These are phyloP conservation scores for Calonectria henricotiae DNA, from an alignment of 2,329 filamentous ascomycete genomes.

Conservation along the genomic window DNA sequence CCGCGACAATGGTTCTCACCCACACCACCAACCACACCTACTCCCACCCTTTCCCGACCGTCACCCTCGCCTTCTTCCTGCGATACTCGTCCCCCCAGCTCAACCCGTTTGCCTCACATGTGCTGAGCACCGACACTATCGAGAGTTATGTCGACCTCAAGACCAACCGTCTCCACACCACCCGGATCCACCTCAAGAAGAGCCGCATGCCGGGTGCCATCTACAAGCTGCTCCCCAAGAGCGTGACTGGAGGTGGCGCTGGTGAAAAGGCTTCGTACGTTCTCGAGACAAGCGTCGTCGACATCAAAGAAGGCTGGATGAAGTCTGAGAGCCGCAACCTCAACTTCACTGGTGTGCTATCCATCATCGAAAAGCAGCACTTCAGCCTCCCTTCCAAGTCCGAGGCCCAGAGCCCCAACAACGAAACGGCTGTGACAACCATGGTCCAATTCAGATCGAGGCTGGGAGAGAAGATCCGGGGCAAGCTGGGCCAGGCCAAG, in stretches of 20 bases:
- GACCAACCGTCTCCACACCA: slow-evolving; percentile 84
- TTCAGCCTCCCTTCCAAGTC: slow-evolving; percentile 68
- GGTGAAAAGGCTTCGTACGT: slow-evolving; percentile 84
- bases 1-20: slow-evolving; percentile 73
- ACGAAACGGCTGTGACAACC: slow-evolving; percentile 79
- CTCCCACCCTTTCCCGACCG: slow-evolving; percentile 86
- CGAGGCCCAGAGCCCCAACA: slow-evolving; percentile 47
- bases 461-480: slow-evolving; percentile 79
- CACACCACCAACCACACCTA: slow-evolving; percentile 81
- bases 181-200: slow-evolving; percentile 86
- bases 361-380: slow-evolving; percentile 82
- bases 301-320: slow-evolving; percentile 88
- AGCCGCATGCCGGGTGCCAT: slow-evolving; percentile 83
- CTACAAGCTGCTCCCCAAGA: slow-evolving; percentile 82
- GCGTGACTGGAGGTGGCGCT: slow-evolving; percentile 75
- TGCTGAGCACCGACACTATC: slow-evolving; percentile 88
- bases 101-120: slow-evolving; percentile 87
- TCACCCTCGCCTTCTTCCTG: slow-evolving; percentile 91
- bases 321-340: slow-evolving; percentile 85
- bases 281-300: slow-evolving; percentile 84
- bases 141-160: slow-evolving; percentile 79
- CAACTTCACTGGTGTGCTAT: slow-evolving; percentile 86
- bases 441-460: slow-evolving; percentile 81
- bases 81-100: slow-evolving; percentile 81
- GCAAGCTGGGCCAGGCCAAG: slow-evolving; percentile 66